phyloP scores from a whole-genome alignment of 305 asterid genomes.

The Fraxinus xanthoxyloides region DNA sequence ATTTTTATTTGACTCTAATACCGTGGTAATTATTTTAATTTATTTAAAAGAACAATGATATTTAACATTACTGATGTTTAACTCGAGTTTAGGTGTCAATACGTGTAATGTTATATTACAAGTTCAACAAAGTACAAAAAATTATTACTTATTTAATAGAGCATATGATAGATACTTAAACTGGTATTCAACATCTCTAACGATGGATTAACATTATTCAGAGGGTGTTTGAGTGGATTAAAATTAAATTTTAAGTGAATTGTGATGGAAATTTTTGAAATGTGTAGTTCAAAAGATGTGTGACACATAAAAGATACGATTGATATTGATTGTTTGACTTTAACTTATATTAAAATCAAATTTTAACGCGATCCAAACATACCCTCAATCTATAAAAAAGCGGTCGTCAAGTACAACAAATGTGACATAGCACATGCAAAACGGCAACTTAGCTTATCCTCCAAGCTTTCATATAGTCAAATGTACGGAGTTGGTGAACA shows the following conservation, averaged over 20 bases:
- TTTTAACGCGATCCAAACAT: too few species aligned
- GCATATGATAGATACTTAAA: neutral
- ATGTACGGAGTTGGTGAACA: slow-evolving; percentile 30
- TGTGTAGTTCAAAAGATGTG: too few species aligned
- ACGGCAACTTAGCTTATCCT: slow-evolving; percentile 2
- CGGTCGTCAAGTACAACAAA: neutral
- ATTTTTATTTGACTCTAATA: neutral
- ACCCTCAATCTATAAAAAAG: neutral
- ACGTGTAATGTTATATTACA: neutral
- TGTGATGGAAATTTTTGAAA: too few species aligned
- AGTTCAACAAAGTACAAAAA: too few species aligned
- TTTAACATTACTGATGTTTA: neutral
- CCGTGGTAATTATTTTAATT: neutral
- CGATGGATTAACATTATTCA: too few species aligned
- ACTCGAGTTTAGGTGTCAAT: neutral
- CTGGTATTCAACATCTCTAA: too few species aligned
- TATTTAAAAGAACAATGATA: neutral
- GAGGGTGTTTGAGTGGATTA: too few species aligned
- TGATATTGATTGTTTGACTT: too few species aligned
- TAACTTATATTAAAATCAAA: too few species aligned
- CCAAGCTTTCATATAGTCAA: slow-evolving; percentile 16
- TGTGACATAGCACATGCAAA: neutral
- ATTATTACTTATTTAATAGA: too few species aligned
- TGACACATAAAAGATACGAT: too few species aligned
- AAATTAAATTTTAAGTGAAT: too few species aligned